These are phyloP conservation scores for Jackrogersella multiformis DNA, from an alignment of 495 filamentous ascomycete genomes.

Conservation along the genomic window DNA sequence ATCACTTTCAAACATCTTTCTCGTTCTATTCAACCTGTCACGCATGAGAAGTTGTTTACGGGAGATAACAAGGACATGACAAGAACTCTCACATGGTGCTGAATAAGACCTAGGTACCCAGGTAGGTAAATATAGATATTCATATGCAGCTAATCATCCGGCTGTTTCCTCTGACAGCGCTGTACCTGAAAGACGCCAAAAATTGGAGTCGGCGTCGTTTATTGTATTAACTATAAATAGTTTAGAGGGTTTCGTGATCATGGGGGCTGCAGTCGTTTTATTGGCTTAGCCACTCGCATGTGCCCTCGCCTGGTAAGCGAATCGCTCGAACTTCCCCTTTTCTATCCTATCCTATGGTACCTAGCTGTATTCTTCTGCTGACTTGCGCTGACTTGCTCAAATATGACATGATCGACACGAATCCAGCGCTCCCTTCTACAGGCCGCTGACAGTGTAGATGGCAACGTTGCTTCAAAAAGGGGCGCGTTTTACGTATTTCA, in stretches of 20 bases:
- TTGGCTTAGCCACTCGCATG: slow-evolving; percentile 35
- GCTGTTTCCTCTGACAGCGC: slow-evolving; percentile 4
- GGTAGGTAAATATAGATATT: slow-evolving; percentile 4
- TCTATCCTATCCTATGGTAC: slow-evolving; percentile 15
- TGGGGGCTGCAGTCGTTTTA: slow-evolving; percentile 16
- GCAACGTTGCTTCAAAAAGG: slow-evolving; percentile 35
- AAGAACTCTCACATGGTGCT: slow-evolving; percentile 14
- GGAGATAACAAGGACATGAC: slow-evolving; percentile 2
- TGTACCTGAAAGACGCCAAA: slow-evolving; percentile 12
- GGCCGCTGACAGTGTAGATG: slow-evolving; percentile 21
- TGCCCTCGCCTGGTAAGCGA: slow-evolving; percentile 19
- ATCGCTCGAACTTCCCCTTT: slow-evolving; percentile 40
- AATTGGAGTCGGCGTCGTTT: slow-evolving; percentile 1
- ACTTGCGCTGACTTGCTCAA: slow-evolving; percentile 27
- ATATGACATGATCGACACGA: slow-evolving; percentile 24
- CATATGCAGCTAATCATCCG: slow-evolving; percentile 20
- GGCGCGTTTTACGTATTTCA: slow-evolving; percentile 17
- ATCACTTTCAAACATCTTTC: too few relatives aligned
- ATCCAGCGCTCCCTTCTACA: slow-evolving; percentile 17
- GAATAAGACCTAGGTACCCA: slow-evolving; percentile 2
- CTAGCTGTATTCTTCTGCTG: too few relatives aligned
- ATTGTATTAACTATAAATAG: slow-evolving; percentile 27
- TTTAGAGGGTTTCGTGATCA: slow-evolving; percentile 9
- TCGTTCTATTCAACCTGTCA: too few relatives aligned
- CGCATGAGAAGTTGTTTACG: background rate